Conservation (phyloP, 164 flowering plant genomes). For the Santalum album region DNA sequence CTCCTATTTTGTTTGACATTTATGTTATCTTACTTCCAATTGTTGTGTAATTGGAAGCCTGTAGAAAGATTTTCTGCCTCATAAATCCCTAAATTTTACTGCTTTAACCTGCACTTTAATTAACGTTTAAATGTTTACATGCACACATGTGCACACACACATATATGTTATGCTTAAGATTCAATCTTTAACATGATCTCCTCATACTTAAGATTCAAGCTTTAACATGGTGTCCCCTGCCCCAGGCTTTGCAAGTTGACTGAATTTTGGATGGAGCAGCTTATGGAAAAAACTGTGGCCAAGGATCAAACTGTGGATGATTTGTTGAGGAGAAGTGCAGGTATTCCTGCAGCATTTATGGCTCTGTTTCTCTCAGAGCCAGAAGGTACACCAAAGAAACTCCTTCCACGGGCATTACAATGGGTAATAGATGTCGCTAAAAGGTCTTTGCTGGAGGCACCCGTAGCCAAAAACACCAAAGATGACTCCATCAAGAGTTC, state of each 20-base stretch:
- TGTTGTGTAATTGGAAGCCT: too few relatives aligned
- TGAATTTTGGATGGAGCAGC: constrained; percentile 95
- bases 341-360: constrained; percentile 92
- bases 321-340: constrained; percentile 93
- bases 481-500: constrained; percentile 7
- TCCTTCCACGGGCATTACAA: constrained; percentile 74
- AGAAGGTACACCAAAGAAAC: constrained; percentile 92
- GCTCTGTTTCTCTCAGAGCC: constrained; percentile 97
- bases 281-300: constrained; percentile 85
- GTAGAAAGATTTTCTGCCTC: too few relatives aligned
- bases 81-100: too few relatives aligned
- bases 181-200: too few relatives aligned
- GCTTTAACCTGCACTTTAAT: too few relatives aligned
- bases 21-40: too few relatives aligned
- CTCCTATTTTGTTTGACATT: too few relatives aligned
- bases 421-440: constrained; percentile 82
- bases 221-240: constrained; percentile 8
- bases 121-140: too few relatives aligned
- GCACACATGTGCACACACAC: too few relatives aligned
- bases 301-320: constrained; percentile 91
- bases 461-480: constrained; percentile 13
- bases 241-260: constrained; percentile 81
- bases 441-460: constrained; percentile 25
- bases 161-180: too few relatives aligned
- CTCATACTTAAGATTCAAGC: too few relatives aligned